Evolutionary conservation across 1,284 basidiomycete species (phyloP), one percentile per base, ranked within the genome.

Genomic region (Cronartium ribicola): DNA sequence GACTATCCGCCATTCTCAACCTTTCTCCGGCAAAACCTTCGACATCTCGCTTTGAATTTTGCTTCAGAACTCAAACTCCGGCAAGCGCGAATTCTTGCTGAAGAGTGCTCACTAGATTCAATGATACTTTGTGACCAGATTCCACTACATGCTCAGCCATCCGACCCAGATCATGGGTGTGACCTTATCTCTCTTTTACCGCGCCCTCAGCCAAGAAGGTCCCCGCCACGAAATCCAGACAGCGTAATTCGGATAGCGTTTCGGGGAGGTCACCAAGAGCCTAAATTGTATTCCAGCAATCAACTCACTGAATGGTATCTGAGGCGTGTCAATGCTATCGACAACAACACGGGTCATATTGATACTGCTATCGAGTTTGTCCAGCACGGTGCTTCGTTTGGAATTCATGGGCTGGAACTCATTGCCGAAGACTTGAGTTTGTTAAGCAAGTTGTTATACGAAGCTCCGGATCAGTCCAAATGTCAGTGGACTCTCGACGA

Each of bases 401-500:
- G 89, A 20, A 84, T 95, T 5, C 84, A 87, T n/a, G 86, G 84
- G 1, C 85, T 97, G 29, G 93, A 94, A 78, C 88, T 88, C 78
- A 82, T 93, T 3, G 94, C 92, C 6, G 94, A 96, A 83, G 92
- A 96, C 75, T 86, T 96, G 60, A 90, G 88, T 77, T 86, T 96
- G 6, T 85, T 97, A 62, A 88, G 89, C 0, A 86, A 89, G 37
- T 85, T 96, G 57, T 87, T 94, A 20, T 96, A 96, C 79, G 92
- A 94, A 80, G 86, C 87, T 20, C 85, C 85, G 59, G 83, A 84
- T 67, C 51, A 55, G n/a, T 20, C 51, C n/a, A 20, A 55, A 20
- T 79, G 81, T 8, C 55, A 75, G 76, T 93, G 91, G 90, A 89
- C 88, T 0, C 83, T 95, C 14, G 81, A 83, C 13, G 83, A 84